Evolutionary conservation across 164 flowering plant species (phyloP).

Genomic region (Sedum album): DNA sequence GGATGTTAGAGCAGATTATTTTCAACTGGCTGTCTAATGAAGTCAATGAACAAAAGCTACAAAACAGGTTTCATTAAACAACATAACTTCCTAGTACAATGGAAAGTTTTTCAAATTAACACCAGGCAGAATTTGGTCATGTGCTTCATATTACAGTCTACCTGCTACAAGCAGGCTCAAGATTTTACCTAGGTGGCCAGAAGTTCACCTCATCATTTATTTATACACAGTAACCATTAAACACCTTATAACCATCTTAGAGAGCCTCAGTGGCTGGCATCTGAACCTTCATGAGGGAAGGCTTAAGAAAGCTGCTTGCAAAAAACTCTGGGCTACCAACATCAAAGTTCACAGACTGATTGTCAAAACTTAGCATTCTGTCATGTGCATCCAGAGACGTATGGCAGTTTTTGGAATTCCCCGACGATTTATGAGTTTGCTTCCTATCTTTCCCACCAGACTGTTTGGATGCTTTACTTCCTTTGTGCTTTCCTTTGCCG

Average conservation of each 20-base stretch:
- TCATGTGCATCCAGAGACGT: constrained; percentile 13
- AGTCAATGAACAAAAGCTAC: too few relatives aligned
- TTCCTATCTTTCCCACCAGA: constrained; percentile 40
- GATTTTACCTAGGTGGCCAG: too few relatives aligned
- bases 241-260: constrained; percentile 6
- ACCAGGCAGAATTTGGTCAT: neutral
- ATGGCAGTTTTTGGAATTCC: constrained; percentile 14
- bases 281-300: constrained; percentile 29
- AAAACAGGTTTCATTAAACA: too few relatives aligned
- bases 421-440: constrained; percentile 25
- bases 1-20: too few relatives aligned
- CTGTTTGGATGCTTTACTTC: constrained; percentile 33
- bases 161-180: neutral
- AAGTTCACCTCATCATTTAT: neutral
- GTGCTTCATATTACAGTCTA: neutral
- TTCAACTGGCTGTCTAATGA: too few relatives aligned
- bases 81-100: neutral
- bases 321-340: constrained; percentile 35
- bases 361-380: constrained; percentile 6
- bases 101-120: neutral
- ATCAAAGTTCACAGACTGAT: constrained; percentile 20
- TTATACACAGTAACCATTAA: neutral
- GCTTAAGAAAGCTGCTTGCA: constrained; percentile 42
- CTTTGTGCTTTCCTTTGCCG: constrained; percentile 55
- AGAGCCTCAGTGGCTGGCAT: constrained; percentile 47